These are phyloP conservation scores for Chrysanthemum lavandulifolium DNA, from an alignment of 129 eudicot species.

Conservation along the genomic window DNA sequence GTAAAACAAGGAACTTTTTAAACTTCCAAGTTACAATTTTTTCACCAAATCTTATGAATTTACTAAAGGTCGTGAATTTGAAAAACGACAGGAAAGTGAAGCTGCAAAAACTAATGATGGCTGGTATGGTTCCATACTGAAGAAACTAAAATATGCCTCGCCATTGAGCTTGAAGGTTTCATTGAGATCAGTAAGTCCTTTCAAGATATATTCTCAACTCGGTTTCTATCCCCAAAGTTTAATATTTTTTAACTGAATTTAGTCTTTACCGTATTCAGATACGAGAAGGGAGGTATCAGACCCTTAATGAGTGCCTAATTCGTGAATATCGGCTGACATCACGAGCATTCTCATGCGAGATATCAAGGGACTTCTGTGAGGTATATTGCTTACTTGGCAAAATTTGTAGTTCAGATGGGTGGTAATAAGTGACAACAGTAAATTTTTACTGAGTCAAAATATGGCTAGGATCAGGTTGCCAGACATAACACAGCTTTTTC, in stretches of 20 bases:
- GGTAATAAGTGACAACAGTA: too few relatives aligned
- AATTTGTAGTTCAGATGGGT: neutral
- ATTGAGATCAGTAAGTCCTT: conserved; percentile 66
- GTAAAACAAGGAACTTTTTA: conserved; percentile 29
- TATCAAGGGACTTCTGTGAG: conserved; percentile 70
- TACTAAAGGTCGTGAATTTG: neutral
- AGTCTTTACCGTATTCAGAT: conserved; percentile 41
- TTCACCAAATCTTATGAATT: neutral
- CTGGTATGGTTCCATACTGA: conserved; percentile 60
- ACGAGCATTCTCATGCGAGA: conserved; percentile 53
- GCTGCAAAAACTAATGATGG: conserved; percentile 52
- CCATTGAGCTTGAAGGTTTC: conserved; percentile 90
- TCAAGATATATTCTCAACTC: neutral
- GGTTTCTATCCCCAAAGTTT: neutral
- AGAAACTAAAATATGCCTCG: conserved; percentile 60
- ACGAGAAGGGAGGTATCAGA: conserved; percentile 83
- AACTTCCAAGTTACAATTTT: neutral
- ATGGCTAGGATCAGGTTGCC: too few relatives aligned
- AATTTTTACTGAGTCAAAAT: too few relatives aligned
- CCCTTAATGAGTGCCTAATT: conserved; percentile 67
- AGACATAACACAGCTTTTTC: too few relatives aligned
- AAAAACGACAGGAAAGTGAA: conserved; percentile 54
- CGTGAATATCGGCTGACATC: conserved; percentile 77
- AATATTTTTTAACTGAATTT: neutral
- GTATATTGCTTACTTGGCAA: conserved; percentile 27